Conservation (phyloP, 108 stramenopile species). For the Cyclotella atomus region DNA sequence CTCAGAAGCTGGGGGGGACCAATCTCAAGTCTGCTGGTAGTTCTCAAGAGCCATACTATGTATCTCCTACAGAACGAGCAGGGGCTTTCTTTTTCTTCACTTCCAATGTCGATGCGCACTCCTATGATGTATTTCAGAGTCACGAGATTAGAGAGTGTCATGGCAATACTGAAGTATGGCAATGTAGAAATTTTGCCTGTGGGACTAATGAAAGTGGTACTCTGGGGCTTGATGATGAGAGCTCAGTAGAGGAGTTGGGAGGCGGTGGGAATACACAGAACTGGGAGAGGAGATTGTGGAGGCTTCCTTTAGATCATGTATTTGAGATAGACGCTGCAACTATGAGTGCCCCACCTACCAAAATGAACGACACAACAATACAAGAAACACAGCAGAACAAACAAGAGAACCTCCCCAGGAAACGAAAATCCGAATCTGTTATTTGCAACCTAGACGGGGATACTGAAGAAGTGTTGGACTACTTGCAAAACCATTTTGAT, state of each 20-base stretch:
- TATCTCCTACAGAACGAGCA: constrained; percentile 32
- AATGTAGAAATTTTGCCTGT: constrained; percentile 32
- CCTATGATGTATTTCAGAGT: constrained; percentile 44
- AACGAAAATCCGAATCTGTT: background rate
- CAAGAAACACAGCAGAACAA: background rate
- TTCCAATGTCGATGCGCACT: constrained; percentile 57
- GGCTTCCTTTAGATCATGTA: constrained; percentile 29
- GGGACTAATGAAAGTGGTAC: constrained; percentile 17
- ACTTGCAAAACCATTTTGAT: background rate
- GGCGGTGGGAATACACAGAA: background rate
- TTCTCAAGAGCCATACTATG: constrained; percentile 33
- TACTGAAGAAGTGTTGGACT: background rate
- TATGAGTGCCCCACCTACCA: constrained; percentile 28
- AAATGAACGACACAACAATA: background rate
- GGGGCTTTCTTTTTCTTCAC: constrained; percentile 58
- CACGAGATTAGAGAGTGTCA: constrained; percentile 55
- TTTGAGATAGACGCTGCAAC: constrained; percentile 18
- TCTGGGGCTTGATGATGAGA: background rate
- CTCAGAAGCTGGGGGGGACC: constrained; percentile 5
- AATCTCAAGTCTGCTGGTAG: background rate
- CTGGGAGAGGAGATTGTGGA: constrained; percentile 36
- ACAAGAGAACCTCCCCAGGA: constrained; percentile 7
- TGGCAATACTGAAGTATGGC: constrained; percentile 50
- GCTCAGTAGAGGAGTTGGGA: background rate
- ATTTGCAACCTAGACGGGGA: background rate